Base-by-base conservation (phyloP, 768 basidiomycete species). In the Hericium erinaceus region DNA sequence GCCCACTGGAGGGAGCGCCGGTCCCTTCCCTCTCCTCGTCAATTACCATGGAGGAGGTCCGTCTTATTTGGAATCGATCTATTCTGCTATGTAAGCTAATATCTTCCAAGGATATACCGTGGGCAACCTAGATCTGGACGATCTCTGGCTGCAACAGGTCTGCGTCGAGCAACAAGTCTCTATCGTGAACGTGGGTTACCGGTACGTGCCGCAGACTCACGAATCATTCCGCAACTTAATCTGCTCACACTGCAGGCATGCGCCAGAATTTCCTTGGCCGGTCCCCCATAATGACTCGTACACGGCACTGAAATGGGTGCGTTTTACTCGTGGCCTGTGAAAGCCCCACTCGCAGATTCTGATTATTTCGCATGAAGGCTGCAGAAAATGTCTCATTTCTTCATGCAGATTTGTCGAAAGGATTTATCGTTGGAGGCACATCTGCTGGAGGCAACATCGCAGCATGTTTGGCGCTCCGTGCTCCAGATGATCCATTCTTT, bases 371-470 rank as follows among this genome's bases (percentile, higher is more conserved):
- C 20, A 7, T 48, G 7, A n/a, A 57, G 56, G 56, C 49, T 9
- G 56, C 33, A 12, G 20, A 24, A 26, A 57, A 57, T 26, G 24
- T 22, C 20, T 48, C 13, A 12, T 10, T 11, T 6, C 16, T 57
- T 15, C 46, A 44, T 26, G 56, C 39, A 3, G 38, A 28, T 16
- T 13, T 44, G 5, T 16, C 26, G 4, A 52, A 52, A 41, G 48
- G 56, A 1, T 57, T 57, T 26, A 40, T 57, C 49, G 37, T 52
- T 15, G 24, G 20, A 16, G 41, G 41, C 4, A 15, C 20, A n/a
- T 57, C 56, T 9, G 48, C 56, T 22, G 56, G 56, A 15, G 56
- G 37, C 4, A 50, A 57, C n/a, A 4, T 57, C 20, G 56, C 56
- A 12, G 50, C 50, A 11, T 16, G 13, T 13, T 2, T 52, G 16